phyloP scores from a whole-genome alignment of 495 filamentous ascomycete genomes.

The Sordaria brevicollis region DNA sequence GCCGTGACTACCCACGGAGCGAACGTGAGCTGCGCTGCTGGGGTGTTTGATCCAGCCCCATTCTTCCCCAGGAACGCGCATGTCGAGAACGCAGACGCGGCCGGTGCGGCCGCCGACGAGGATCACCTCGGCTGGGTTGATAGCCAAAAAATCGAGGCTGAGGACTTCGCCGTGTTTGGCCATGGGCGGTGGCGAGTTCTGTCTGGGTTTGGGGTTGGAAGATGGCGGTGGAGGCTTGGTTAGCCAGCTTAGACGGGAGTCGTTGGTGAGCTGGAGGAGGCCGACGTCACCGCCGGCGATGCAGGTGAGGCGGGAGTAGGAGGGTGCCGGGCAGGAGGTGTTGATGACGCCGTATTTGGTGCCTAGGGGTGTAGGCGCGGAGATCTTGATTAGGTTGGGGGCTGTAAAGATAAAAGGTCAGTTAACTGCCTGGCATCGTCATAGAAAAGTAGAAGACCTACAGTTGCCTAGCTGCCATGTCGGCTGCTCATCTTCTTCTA shows the following conservation, averaged over 20 bases:
- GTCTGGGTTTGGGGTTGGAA: neutral
- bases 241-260: slow-evolving; percentile 4
- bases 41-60: slow-evolving; percentile 19
- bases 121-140: slow-evolving; percentile 15
- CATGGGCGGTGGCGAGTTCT: neutral
- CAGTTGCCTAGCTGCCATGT: slow-evolving; percentile 3
- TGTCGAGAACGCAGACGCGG: slow-evolving; percentile 21
- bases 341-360: neutral
- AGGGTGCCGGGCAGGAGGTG: slow-evolving; percentile 11
- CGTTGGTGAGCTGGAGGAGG: slow-evolving; percentile 6
- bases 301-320: slow-evolving; percentile 11
- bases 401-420: neutral
- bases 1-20: slow-evolving; percentile 18
- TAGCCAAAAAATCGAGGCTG: slow-evolving; percentile 18
- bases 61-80: slow-evolving; percentile 9
- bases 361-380: neutral
- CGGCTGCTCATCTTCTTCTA: slow-evolving; percentile 2
- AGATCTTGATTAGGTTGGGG: neutral
- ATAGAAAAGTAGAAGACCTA: neutral
- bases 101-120: slow-evolving; percentile 29
- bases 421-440: neutral
- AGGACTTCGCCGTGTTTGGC: slow-evolving; percentile 11
- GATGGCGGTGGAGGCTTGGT: neutral
- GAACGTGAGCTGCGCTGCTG: slow-evolving; percentile 23
- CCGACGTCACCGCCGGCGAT: slow-evolving; percentile 24